Conservation (phyloP, 768 basidiomycete species). For the Tylopilus sp. region DNA sequence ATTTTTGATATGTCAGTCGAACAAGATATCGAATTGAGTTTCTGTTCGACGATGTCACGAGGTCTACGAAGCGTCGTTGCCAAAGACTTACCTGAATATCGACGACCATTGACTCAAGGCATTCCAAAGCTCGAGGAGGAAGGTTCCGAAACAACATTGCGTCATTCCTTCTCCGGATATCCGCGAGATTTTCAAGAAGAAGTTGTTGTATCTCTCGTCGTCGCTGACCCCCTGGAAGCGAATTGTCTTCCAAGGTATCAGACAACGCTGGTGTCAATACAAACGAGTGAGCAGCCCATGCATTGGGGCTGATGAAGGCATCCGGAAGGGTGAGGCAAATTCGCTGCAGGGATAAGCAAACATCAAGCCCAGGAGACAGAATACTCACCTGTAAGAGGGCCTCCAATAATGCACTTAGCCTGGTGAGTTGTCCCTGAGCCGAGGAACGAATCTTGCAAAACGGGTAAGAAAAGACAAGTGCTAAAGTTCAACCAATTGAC, state of each 20-base stretch:
- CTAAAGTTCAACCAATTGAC: slow-evolving; percentile 32
- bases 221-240: slow-evolving; percentile 19
- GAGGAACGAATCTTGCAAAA: slow-evolving; percentile 51
- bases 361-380: background rate
- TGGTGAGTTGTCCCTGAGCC: slow-evolving; percentile 52
- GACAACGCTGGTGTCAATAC: slow-evolving; percentile 40
- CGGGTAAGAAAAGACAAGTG: background rate
- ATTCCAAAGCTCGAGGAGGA: slow-evolving; percentile 56
- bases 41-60: slow-evolving; percentile 37
- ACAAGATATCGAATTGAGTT: slow-evolving; percentile 72
- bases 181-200: slow-evolving; percentile 58
- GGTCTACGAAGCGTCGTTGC: background rate
- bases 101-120: slow-evolving; percentile 57
- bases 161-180: slow-evolving; percentile 75
- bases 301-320: slow-evolving; percentile 67
- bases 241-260: slow-evolving; percentile 29
- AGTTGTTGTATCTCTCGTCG: slow-evolving; percentile 45
- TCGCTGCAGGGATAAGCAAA: slow-evolving; percentile 40
- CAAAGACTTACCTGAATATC: slow-evolving; percentile 43
- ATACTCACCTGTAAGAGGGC: slow-evolving; percentile 57
- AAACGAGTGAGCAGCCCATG: slow-evolving; percentile 55
- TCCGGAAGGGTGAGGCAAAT: slow-evolving; percentile 70
- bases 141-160: slow-evolving; percentile 72
- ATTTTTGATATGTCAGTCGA: slow-evolving; percentile 58
- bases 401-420: slow-evolving; percentile 51